Evolutionary conservation across 2,329 filamentous ascomycete genomes (phyloP), one percentile per base, ranked within the genome.

Genomic region (Cytospora leucostoma): DNA sequence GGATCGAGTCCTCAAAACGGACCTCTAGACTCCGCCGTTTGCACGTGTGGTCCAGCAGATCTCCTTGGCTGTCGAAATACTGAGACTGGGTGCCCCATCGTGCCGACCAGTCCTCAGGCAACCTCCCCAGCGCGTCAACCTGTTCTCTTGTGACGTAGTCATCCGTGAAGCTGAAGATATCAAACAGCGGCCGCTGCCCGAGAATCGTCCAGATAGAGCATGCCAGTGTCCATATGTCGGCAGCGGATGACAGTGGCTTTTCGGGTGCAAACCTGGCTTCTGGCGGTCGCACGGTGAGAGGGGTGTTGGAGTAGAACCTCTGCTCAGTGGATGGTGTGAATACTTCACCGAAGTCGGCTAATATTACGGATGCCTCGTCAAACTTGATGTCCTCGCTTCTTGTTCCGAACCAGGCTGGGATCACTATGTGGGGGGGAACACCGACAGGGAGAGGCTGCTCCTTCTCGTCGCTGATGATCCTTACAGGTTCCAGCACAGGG

Each of bases 151-250:
- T 33, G 19, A 59, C 57, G 11, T 59, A 59, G 13, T 59, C 49
- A 21, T 59, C 57, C 4, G 49, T 59, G 4, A 10, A 10, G 33
- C 57, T 52, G 34, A 52, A 53, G 33, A 12, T 53, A 5, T 59
- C 57, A 59, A 52, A 2, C 12, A 59, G 49, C 8, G 57, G 8
- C 11, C 47, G 35, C 11, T 40, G 57, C 6, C 57, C 57, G 6
- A 59, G 57, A 34, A 53, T 15, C 11, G 35, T 52, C 57, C 57
- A 59, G 19, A 59, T 59, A 7, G 47, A 51, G 13, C 57, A 59
- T 44, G 11, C 57, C 34, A 59, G 35, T 7, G 53, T 56, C 53
- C 53, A 60, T 47, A 60, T 60, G n/a, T 60, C 58, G 37, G 51
- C 15, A 27, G 50, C 1, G 58, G 8, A 60, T 11, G 50, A 60